Evolutionary conservation across 805 yeast species (phyloP), one percentile per base, ranked within the genome.

Genomic region (Yarrowia sp.): DNA sequence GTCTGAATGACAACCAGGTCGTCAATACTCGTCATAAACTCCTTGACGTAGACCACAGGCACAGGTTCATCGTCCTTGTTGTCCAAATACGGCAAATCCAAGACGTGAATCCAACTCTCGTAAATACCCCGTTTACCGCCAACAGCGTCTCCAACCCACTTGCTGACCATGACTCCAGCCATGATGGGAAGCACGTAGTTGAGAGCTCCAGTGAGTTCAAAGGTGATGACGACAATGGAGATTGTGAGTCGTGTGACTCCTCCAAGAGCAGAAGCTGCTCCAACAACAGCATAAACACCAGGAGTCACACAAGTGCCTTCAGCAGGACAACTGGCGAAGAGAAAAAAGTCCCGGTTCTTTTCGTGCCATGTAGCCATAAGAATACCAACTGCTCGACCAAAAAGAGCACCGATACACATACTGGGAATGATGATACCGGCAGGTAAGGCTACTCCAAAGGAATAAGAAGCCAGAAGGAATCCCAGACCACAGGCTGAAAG

Each of bases 201-300:
- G 56, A 91, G 80, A 0, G 96, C 97, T 26, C 96, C 97, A 0
- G 96, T 89, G 41, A 90, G 77, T 73, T 90, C 97, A 73, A 89
- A 88, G 67, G 90, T 79, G 26, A 91, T 84, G 7, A 90, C 92
- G 17, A 90, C 96, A 8, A 88, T 86, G 48, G 91, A 83, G 67
- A 90, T 87, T 4, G 92, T 89, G 76, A 90, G 82, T 68, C 90
- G 84, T 3, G 96, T 89, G 16, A 87, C 85, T 4, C 96, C 96
- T 0, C 95, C 84, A 68, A 90, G 78, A 64, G 89, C 88, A 0
- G 96, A 81, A 0, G 92, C 96, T 0, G 96, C 91, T 0, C 97
- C 96, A 22, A 91, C 90, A 10, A 90, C 88, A 0, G 96, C 96
- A 71, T 90, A 91, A 0, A 92, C 90, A 0, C 95, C 92, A 0